Evolutionary conservation across 2,329 filamentous ascomycete species (phyloP).

Genomic region (Aspergillus fischeri): DNA sequence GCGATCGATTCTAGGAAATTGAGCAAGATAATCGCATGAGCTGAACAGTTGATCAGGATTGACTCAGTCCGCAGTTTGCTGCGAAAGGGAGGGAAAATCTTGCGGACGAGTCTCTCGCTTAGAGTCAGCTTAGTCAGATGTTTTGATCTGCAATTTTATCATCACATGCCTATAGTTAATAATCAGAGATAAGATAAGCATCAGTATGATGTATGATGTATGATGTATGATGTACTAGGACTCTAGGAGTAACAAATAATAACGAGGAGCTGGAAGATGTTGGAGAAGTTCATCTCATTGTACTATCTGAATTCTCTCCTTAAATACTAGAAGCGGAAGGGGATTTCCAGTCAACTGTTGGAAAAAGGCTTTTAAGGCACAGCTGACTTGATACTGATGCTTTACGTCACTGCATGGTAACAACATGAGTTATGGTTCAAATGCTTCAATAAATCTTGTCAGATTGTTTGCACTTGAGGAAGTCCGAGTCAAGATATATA

Average conservation of each 20-base stretch:
- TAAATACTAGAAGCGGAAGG: background rate
- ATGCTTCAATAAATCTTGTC: background rate
- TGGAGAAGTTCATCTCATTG: background rate
- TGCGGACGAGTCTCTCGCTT: background rate
- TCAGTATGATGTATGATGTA: background rate
- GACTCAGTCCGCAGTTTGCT: background rate
- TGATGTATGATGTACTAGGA: background rate
- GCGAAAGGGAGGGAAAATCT: background rate
- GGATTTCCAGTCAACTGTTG: background rate
- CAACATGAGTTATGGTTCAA: no score
- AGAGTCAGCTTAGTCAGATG: slow-evolving; percentile 5
- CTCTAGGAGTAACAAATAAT: background rate
- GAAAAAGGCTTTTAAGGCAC: background rate
- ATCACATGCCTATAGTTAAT: background rate
- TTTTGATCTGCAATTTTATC: background rate
- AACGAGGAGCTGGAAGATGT: no score
- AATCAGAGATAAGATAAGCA: background rate
- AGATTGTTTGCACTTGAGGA: background rate
- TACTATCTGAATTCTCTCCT: background rate
- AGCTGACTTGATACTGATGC: background rate
- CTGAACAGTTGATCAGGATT: background rate
- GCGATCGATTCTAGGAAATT: background rate
- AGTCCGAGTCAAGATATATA: background rate
- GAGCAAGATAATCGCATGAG: background rate
- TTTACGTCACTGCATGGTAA: background rate